Conservation (phyloP, 2,329 filamentous ascomycete species). For the Huntiella savannae region DNA sequence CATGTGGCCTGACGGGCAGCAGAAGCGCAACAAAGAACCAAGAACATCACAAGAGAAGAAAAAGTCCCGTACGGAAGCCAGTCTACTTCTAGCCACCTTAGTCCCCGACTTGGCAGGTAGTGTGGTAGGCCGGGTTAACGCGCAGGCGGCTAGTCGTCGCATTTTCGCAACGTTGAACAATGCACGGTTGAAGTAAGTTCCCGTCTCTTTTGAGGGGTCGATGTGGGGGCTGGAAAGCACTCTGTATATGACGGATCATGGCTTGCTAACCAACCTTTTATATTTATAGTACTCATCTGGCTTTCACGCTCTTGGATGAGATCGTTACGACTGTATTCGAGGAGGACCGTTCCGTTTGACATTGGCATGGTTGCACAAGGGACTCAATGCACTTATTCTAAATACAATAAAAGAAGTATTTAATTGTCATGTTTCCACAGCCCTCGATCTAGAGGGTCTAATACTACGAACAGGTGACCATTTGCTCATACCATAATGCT, state of each 20-base stretch:
- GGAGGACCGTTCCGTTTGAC: neutral
- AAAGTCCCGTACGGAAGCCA: slow-evolving; percentile 69
- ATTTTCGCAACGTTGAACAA: slow-evolving; percentile 89
- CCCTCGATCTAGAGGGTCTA: too few relatives aligned
- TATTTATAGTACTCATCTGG: slow-evolving; percentile 38
- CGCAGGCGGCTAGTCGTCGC: slow-evolving; percentile 71
- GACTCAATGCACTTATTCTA: too few relatives aligned
- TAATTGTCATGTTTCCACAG: too few relatives aligned
- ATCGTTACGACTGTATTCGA: slow-evolving; percentile 45
- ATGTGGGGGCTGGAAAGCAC: neutral
- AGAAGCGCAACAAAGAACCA: slow-evolving; percentile 29
- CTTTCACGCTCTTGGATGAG: slow-evolving; percentile 55
- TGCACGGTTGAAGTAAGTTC: slow-evolving; percentile 61
- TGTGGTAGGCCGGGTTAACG: slow-evolving; percentile 83
- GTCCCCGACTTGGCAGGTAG: slow-evolving; percentile 81
- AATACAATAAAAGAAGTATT: too few relatives aligned
- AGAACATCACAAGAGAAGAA: slow-evolving; percentile 56
- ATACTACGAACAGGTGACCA: too few relatives aligned
- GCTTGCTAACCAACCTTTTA: slow-evolving; percentile 12
- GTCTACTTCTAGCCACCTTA: slow-evolving; percentile 71
- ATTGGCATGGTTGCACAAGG: too few relatives aligned
- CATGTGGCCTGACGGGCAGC: slow-evolving; percentile 61
- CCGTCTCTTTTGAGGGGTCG: neutral
- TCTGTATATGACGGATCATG: neutral
- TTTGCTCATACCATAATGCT: too few relatives aligned